Evolutionary conservation across 2,329 filamentous ascomycete genomes (phyloP), one percentile per base, ranked within the genome.

Genomic region (Tolypocladium amazonense): DNA sequence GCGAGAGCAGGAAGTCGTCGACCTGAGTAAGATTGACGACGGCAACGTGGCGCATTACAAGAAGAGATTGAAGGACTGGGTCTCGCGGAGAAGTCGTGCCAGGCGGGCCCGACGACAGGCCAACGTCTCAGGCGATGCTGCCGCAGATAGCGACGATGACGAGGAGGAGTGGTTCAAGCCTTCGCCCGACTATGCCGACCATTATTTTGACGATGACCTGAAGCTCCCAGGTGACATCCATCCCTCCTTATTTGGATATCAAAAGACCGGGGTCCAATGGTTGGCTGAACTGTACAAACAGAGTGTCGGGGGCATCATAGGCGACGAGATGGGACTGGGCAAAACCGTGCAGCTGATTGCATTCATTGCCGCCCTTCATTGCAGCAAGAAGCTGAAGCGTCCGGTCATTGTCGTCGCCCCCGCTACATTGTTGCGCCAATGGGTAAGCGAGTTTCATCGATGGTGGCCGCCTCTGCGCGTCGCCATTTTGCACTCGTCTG

Each of bases 381-480:
- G 97, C 73, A 97, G 92, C 74, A 89, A 88, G 65, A 89, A 87
- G 68, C 82, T 97, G 27, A 84, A 82, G 27, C 90, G 90, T 61
- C 94, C 94, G 0, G 86, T 95, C 52, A 90, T 99, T 61, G 84
- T 99, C 9, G 92, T 99, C 4, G 92, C 92, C 57, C 94, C 94
- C 2, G 93, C 93, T 4, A 99, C 94, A 0, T 88, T 99, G 30
- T 87, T 99, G 76, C 89, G 91, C 62, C 94, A 99, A 71, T 99
- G 94, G 94, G 94, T 97, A 15, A 96, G 95, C 64, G 94, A 99
- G 70, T 97, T 99, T 67, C 95, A 99, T 74, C 86, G 88, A 15
- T 99, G 95, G 95, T 99, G 95, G 95, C 94, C 94, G n/a, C 88
- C 94, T n/a, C 79, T 99, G 38, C 85, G 95, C 50, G 94, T 99